Conservation (phyloP, 441 rosid species). For the Brassica balearica region DNA sequence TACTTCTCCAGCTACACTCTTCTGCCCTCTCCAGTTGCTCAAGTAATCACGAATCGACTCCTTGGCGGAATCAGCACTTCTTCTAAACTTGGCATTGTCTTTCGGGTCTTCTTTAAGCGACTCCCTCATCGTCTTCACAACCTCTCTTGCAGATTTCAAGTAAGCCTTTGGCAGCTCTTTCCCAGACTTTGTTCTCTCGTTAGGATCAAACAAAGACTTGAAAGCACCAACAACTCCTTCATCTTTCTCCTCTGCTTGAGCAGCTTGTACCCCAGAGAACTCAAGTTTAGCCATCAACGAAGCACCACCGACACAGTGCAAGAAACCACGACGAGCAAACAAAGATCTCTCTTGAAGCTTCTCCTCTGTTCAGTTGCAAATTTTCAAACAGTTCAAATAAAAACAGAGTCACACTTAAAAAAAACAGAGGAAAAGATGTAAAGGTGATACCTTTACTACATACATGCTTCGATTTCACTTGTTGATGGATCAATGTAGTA, state of each 20-base stretch:
- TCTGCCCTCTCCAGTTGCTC: constrained; percentile 79
- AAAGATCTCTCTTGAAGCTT: constrained; percentile 45
- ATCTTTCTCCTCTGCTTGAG: constrained; percentile 55
- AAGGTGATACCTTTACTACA: constrained; percentile 35
- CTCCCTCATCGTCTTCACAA: constrained; percentile 76
- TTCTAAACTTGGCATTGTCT: constrained; percentile 68
- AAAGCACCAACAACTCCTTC: constrained; percentile 70
- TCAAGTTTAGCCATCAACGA: constrained; percentile 48
- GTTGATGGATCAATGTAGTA: constrained; percentile 29
- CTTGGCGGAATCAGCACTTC: constrained; percentile 88
- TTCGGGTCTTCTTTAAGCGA: constrained; percentile 78
- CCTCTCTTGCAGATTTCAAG: constrained; percentile 83
- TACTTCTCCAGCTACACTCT: constrained; percentile 61
- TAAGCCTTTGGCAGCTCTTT: constrained; percentile 84
- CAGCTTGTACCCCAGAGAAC: constrained; percentile 48
- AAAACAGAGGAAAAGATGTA: background rate
- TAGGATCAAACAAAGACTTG: constrained; percentile 74
- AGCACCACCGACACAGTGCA: constrained; percentile 39
- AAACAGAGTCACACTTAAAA: background rate
- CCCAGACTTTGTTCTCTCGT: constrained; percentile 75
- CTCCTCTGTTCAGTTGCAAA: constrained; percentile 45
- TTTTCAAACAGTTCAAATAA: background rate
- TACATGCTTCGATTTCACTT: constrained; percentile 27
- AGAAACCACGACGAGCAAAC: constrained; percentile 54
- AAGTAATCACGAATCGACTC: constrained; percentile 83